Evolutionary conservation across 2,329 filamentous ascomycete genomes (phyloP).

Genomic region (Cladosporium sp.): DNA sequence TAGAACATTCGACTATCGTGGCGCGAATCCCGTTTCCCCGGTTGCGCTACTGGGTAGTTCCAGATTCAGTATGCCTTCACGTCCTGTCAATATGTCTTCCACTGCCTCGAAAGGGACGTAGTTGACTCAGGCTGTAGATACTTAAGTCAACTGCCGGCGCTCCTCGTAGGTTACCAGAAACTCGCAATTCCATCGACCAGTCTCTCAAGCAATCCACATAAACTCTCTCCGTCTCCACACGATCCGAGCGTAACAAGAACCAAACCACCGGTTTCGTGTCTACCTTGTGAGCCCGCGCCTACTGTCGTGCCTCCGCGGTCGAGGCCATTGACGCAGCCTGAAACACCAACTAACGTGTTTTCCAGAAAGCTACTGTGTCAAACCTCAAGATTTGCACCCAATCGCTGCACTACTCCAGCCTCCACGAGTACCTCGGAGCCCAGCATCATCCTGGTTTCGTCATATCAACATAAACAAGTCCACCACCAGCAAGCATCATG

Average conservation of each 20-base stretch:
- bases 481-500: slow-evolving; percentile 7
- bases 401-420: not conserved
- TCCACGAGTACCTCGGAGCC: not conserved
- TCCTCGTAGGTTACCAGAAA: slow-evolving; percentile 6
- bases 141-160: slow-evolving; percentile 16
- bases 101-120: slow-evolving; percentile 7
- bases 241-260: not conserved
- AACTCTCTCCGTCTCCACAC: not conserved
- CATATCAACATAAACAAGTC: not conserved
- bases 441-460: slow-evolving; percentile 9
- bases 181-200: not conserved
- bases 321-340: slow-evolving; percentile 9
- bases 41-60: slow-evolving; percentile 7
- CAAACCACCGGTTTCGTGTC: not conserved
- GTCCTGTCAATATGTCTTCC: slow-evolving; percentile 14
- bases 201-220: not conserved
- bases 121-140: slow-evolving; percentile 16
- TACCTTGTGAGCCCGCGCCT: slow-evolving; percentile 17
- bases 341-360: slow-evolving; percentile 14
- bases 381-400: not conserved
- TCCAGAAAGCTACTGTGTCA: slow-evolving; percentile 3
- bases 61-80: slow-evolving; percentile 13
- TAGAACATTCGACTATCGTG: slow-evolving; percentile 14
- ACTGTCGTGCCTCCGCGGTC: slow-evolving; percentile 14
- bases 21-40: slow-evolving; percentile 9